Evolutionary conservation across 306 rosid genomes (phyloP).

Genomic region (cucumber (Cucumis sativus)): Cucumber_9930_V3 NC_026657.2:34532001-34532500

Average conservation of each 20-base stretch:
- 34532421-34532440: conserved; percentile 73
- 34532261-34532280: not conserved
- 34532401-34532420: conserved; percentile 99
- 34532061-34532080: no score
- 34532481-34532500: not conserved
- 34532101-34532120: no score
- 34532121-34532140: no score
- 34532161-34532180: not conserved
- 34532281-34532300: not conserved
- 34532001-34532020: no score
- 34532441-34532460: not conserved
- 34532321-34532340: conserved; percentile 97
- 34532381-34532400: conserved; percentile 94
- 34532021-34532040: no score
- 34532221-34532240: not conserved
- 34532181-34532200: not conserved
- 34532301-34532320: conserved; percentile 66
- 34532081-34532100: no score
- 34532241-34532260: not conserved
- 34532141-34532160: not conserved
- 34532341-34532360: conserved; percentile 95
- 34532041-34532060: no score
- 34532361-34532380: conserved; percentile 96
- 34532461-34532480: not conserved
- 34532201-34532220: not conserved